phyloP scores from a whole-genome alignment of 148 eudicot genomes.

The Fagopyrum homotropicum region DNA sequence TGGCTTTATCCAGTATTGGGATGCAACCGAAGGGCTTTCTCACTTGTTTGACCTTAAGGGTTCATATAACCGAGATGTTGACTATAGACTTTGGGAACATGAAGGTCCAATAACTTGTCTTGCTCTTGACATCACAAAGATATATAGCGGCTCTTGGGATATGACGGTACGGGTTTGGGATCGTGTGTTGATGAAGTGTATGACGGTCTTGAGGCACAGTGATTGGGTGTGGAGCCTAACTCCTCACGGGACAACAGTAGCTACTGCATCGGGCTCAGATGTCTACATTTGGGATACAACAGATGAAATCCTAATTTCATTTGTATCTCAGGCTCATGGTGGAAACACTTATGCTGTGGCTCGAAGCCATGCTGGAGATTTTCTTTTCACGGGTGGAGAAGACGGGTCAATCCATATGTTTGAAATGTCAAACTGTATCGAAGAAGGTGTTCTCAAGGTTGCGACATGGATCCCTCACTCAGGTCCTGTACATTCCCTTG shows the following conservation, averaged over 20 bases:
- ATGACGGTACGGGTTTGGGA: constrained; percentile 93
- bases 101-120: constrained; percentile 78
- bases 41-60: constrained; percentile 64
- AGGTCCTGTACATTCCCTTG: constrained; percentile 70
- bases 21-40: constrained; percentile 62
- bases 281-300: constrained; percentile 70
- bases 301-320: constrained; percentile 33
- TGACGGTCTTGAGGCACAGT: constrained; percentile 63
- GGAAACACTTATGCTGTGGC: constrained; percentile 63
- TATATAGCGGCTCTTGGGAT: constrained; percentile 98
- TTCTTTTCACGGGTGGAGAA: constrained; percentile 89
- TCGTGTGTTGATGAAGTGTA: constrained; percentile 51
- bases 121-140: constrained; percentile 60
- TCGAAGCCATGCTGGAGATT: constrained; percentile 84
- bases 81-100: constrained; percentile 83
- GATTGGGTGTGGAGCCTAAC: constrained; percentile 90
- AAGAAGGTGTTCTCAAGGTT: constrained; percentile 28
- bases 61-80: constrained; percentile 32
- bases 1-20: constrained; percentile 93
- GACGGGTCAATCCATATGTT: constrained; percentile 91
- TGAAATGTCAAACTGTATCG: constrained; percentile 35
- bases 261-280: constrained; percentile 72
- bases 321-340: constrained; percentile 47
- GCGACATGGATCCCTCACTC: constrained; percentile 88
- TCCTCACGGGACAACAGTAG: constrained; percentile 70